Conservation (phyloP, 805 yeast species). For the Candida verbasci region DNA sequence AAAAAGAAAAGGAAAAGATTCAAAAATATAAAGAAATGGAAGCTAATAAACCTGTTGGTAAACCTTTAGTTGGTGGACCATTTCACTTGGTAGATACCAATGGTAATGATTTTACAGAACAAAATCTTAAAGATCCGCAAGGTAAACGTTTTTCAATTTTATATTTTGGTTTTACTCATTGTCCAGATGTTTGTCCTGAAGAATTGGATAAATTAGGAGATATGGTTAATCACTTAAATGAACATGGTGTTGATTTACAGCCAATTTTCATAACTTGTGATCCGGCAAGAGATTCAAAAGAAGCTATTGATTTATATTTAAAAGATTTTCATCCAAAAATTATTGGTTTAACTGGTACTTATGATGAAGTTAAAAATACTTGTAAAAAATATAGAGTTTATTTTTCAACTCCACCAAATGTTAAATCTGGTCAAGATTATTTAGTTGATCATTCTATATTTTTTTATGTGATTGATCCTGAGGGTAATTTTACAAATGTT, state of each 20-base stretch:
- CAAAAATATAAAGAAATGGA: constrained; percentile 76
- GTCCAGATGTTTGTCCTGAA: constrained; percentile 99
- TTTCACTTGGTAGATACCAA: constrained; percentile 69
- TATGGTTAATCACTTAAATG: constrained; percentile 59
- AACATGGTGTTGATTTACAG: constrained; percentile 56
- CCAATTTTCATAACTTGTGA: constrained; percentile 95
- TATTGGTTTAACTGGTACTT: constrained; percentile 87
- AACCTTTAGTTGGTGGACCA: constrained; percentile 90
- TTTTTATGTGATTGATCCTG: constrained; percentile 97
- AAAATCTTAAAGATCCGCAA: constrained; percentile 58
- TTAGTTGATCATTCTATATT: constrained; percentile 96
- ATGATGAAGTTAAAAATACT: constrained; percentile 74
- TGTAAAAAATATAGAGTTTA: constrained; percentile 93
- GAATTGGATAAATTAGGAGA: constrained; percentile 89
- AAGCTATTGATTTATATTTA: constrained; percentile 75
- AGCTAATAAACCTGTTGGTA: constrained; percentile 82
- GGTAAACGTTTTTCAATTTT: constrained; percentile 65
- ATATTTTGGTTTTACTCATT: constrained; percentile 96
- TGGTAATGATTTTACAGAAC: constrained; percentile 70
- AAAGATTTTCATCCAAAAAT: constrained; percentile 87
- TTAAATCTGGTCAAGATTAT: constrained; percentile 94
- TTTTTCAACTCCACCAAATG: constrained; percentile 93
- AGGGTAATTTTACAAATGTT: constrained; percentile 92
- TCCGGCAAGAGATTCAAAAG: constrained; percentile 92
- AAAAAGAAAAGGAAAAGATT: constrained; percentile 70